Evolutionary conservation across 2,329 filamentous ascomycete species (phyloP).

Genomic region (Aspergillus floridensis): DNA sequence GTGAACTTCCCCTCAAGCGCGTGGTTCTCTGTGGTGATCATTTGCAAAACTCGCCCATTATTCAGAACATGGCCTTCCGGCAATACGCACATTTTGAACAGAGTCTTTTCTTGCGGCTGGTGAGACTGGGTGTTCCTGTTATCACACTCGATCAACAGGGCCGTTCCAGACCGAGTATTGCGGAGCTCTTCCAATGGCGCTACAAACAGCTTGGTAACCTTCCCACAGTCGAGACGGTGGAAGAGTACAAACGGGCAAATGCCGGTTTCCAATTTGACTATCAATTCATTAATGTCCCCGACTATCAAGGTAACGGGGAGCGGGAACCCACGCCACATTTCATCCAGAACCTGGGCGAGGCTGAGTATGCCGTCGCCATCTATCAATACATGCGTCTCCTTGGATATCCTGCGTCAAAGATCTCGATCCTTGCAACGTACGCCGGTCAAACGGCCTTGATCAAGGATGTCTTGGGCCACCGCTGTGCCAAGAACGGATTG

Average conservation of each 20-base stretch:
- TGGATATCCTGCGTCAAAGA: conserved; percentile 79
- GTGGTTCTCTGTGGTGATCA: conserved; percentile 94
- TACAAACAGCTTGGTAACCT: conserved; percentile 79
- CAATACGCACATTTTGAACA: conserved; percentile 96
- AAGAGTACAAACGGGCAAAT: conserved; percentile 78
- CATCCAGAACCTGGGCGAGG: conserved; percentile 93
- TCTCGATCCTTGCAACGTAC: conserved; percentile 90
- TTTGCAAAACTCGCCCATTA: conserved; percentile 91
- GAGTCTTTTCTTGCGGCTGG: conserved; percentile 85
- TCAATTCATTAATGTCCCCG: conserved; percentile 92
- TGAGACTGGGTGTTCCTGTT: conserved; percentile 87
- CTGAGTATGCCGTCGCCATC: conserved; percentile 92
- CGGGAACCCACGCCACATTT: conserved; percentile 89
- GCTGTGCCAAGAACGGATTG: conserved; percentile 77
- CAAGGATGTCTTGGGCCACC: conserved; percentile 76
- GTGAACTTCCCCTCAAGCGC: conserved; percentile 74
- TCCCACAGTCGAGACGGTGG: conserved; percentile 64
- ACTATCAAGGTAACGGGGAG: conserved; percentile 90
- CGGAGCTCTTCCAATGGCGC: conserved; percentile 88
- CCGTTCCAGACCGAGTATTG: conserved; percentile 80
- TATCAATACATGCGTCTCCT: conserved; percentile 97
- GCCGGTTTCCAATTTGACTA: conserved; percentile 91
- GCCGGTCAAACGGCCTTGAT: conserved; percentile 88
- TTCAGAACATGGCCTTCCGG: conserved; percentile 90
- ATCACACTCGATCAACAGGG: conserved; percentile 92